A percentile compares a stretch with the other conserved stretches of the same genome.
Evolutionary conservation across 2,329 filamentous ascomycete genomes (phyloP).

Genomic region (Arthrinium phaeospermum): DNA sequence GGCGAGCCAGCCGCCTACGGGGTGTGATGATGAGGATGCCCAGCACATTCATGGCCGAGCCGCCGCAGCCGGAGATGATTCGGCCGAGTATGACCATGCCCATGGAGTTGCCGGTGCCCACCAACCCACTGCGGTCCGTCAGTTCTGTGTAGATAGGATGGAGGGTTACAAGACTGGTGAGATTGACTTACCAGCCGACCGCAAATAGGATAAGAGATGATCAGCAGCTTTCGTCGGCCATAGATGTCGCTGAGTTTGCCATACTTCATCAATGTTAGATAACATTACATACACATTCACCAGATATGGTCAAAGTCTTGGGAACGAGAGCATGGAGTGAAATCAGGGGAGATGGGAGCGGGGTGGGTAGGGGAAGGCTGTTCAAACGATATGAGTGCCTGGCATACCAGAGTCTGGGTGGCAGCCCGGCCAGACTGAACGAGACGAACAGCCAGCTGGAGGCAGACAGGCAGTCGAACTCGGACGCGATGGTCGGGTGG

Average conservation of each 20-base stretch:
- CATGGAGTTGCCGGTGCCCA: slow-evolving; percentile 53
- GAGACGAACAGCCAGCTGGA: slow-evolving; percentile 23
- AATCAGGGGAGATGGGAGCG: too few relatives aligned
- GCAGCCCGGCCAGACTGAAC: slow-evolving; percentile 21
- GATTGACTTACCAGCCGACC: slow-evolving; percentile 49
- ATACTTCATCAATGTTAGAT: too few relatives aligned
- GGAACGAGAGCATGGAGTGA: too few relatives aligned
- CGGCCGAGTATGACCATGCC: slow-evolving; percentile 56
- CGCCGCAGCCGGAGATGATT: slow-evolving; percentile 57
- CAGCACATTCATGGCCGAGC: slow-evolving; percentile 56
- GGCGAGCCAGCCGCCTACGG: slow-evolving; percentile 65
- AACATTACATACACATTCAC: too few relatives aligned
- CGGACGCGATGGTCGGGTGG: slow-evolving; percentile 22
- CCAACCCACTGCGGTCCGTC: slow-evolving; percentile 28
- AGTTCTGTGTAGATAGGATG: background rate
- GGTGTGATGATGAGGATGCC: slow-evolving; percentile 58
- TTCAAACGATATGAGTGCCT: too few relatives aligned
- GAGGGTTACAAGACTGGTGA: background rate
- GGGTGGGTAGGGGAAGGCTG: too few relatives aligned
- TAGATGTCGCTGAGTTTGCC: slow-evolving; percentile 65
- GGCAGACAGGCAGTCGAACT: slow-evolving; percentile 19
- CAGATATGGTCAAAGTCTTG: too few relatives aligned
- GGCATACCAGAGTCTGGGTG: slow-evolving; percentile 21
- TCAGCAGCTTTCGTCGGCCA: slow-evolving; percentile 56
- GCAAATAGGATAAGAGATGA: slow-evolving; percentile 59